Evolutionary conservation across 257 asterid genomes (phyloP).

Genomic region (Buddleja alternifolia): DNA sequence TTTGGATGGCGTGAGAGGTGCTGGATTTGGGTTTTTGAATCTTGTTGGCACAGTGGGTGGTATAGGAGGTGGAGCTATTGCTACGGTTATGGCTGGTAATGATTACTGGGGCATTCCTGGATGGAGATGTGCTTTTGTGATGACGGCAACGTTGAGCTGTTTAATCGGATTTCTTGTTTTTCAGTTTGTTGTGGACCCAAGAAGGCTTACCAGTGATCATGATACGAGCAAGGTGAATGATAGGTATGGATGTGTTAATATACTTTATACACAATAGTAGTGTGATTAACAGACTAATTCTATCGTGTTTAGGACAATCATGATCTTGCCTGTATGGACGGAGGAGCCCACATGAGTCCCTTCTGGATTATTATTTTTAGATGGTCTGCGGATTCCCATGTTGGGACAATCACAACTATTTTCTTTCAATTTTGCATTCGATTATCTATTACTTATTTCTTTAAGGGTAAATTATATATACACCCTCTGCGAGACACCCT

Average conservation of each 20-base stretch:
- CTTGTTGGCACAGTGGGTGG: constrained; percentile 94
- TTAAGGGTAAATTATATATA: no score
- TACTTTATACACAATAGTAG: background rate
- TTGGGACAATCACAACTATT: no score
- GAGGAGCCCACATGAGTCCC: no score
- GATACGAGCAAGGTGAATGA: constrained; percentile 46
- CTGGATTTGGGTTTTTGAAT: constrained; percentile 85
- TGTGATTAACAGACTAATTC: no score
- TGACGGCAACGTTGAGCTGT: constrained; percentile 80
- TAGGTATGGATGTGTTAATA: constrained; percentile 45
- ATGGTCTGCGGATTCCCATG: no score
- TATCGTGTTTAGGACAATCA: no score
- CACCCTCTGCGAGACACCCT: no score
- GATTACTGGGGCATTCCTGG: constrained; percentile 85
- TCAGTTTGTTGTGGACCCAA: constrained; percentile 83
- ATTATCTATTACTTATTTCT: no score
- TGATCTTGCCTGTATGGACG: no score
- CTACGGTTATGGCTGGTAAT: constrained; percentile 94
- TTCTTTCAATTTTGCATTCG: no score
- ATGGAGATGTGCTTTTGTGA: constrained; percentile 81
- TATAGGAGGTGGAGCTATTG: constrained; percentile 97
- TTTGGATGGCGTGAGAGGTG: constrained; percentile 74
- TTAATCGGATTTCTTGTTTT: constrained; percentile 78
- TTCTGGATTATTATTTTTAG: no score
- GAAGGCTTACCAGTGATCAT: constrained; percentile 35